These are phyloP conservation scores for Hygrophorus pudorinus DNA, from an alignment of 768 basidiomycete genomes.

Conservation along the genomic window DNA sequence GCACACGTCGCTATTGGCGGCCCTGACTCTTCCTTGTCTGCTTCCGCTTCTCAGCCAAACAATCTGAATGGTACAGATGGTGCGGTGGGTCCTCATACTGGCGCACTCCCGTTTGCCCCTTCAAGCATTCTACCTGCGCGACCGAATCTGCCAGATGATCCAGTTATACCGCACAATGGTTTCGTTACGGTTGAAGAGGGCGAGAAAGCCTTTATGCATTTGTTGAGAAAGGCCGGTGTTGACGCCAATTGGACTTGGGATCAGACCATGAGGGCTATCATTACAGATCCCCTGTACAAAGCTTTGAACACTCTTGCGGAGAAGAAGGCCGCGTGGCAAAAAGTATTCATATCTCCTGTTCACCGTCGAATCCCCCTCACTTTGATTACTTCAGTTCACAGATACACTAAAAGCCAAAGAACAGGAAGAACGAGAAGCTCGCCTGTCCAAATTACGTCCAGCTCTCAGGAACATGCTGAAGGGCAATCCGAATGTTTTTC, in stretches of 20 bases:
- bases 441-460: slow-evolving; percentile 79
- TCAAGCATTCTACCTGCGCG: slow-evolving; percentile 57
- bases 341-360: slow-evolving; percentile 39
- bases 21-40: slow-evolving; percentile 41
- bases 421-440: slow-evolving; percentile 75
- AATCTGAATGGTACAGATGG: slow-evolving; percentile 41
- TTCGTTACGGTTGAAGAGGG: slow-evolving; percentile 83
- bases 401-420: slow-evolving; percentile 70
- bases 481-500: slow-evolving; percentile 80
- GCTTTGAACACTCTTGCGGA: slow-evolving; percentile 88
- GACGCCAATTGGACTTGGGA: slow-evolving; percentile 97
- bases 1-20: slow-evolving; percentile 41
- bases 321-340: slow-evolving; percentile 90
- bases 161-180: slow-evolving; percentile 83
- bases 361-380: background rate
- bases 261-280: slow-evolving; percentile 94
- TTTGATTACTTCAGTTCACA: slow-evolving; percentile 48
- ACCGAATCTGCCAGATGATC: slow-evolving; percentile 78
- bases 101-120: slow-evolving; percentile 48
- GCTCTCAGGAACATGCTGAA: slow-evolving; percentile 79
- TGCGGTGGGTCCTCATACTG: slow-evolving; percentile 41
- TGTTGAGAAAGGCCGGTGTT: slow-evolving; percentile 83
- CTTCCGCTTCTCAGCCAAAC: slow-evolving; percentile 38
- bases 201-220: slow-evolving; percentile 87
- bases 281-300: slow-evolving; percentile 96